These are phyloP conservation scores for Herpetomonas samuelpessoai DNA, from an alignment of 208 protist genomes.

Conservation along the genomic window DNA sequence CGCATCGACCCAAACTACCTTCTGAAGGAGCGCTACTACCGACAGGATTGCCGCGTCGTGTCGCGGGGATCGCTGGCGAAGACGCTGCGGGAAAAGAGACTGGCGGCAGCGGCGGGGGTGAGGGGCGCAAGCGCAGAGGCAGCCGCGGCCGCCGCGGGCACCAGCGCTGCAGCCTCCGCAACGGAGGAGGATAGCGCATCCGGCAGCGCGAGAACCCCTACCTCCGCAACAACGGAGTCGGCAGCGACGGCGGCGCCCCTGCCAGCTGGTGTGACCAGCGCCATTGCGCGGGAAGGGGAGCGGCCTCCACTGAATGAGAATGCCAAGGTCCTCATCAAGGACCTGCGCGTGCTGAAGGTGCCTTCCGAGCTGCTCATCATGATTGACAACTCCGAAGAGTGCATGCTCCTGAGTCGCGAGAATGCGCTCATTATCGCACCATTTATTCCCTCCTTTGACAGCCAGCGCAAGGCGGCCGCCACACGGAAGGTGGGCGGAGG, in stretches of 20 bases:
- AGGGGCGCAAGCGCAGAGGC: background rate
- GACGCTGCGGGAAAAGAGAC: slow-evolving; percentile 21
- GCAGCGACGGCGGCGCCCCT: background rate
- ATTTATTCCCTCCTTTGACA: slow-evolving; percentile 56
- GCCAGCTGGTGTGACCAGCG: background rate
- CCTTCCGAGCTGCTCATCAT: slow-evolving; percentile 81
- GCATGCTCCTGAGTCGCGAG: slow-evolving; percentile 68
- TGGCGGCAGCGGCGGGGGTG: slow-evolving; percentile 3
- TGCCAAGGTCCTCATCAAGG: slow-evolving; percentile 75
- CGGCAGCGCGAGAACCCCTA: background rate
- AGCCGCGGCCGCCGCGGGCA: background rate
- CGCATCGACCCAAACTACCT: slow-evolving; percentile 74
- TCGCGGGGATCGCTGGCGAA: slow-evolving; percentile 37
- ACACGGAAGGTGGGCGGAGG: background rate
- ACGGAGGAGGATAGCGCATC: slow-evolving; percentile 3
- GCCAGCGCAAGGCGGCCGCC: slow-evolving; percentile 7
- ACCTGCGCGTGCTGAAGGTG: slow-evolving; percentile 78
- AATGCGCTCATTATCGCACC: slow-evolving; percentile 80
- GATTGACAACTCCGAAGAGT: slow-evolving; percentile 87
- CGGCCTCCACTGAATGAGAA: slow-evolving; percentile 34
- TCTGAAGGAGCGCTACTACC: slow-evolving; percentile 70
- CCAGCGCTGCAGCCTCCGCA: background rate
- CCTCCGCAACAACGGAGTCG: background rate
- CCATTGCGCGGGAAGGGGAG: background rate
- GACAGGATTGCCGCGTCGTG: slow-evolving; percentile 73